Evolutionary conservation across 805 yeast species (phyloP), one percentile per base, ranked within the genome.

Genomic region (Wickerhamiella alocasiicola): DNA sequence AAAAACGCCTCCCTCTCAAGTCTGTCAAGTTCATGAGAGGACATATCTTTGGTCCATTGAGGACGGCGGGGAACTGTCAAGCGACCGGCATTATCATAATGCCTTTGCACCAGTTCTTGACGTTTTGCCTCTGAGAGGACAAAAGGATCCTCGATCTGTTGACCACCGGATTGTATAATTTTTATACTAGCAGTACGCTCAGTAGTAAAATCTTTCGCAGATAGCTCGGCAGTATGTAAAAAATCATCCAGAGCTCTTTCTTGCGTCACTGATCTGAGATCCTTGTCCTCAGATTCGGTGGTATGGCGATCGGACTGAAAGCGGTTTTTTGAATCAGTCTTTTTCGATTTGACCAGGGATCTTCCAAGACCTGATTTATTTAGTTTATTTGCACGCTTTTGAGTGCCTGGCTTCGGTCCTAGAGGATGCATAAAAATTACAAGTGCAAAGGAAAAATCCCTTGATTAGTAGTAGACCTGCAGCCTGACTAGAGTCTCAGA

Each of bases 21-120:
- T 56, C 88, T 71, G 48, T 88, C 94, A 26, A 91, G 71, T 61
- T 85, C 81, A 29, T 68, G 67, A 48, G 77, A 77, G 25, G 88
- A 75, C 64, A 77, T 85, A 3, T 61, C 64, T 44, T 70, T 70
- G 41, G 66, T 71, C 99, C 99, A 91, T 33, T 63, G 54, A 13
- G 99, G 99, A 59, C 97, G 71, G 57, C 95, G 74, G 33, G 99
- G 99, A 42, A 91, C 88, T 6, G 79, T 84, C 53, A 91, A 70
- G 50, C 72, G 73, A 32, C 66, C 67, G 7, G 55, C 54, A 38
- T 64, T 60, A 34, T 67, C 68, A 56, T 78, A 78, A 46, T 72
- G 72, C 45, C 74, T 67, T 26, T 68, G 65, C 45, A 77, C 71
- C 43, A 78, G 63, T 32, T 67, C 71, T 39, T 68, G 66, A 51